Base-by-base conservation (phyloP, 164 flowering plant species). In the Akebia trifoliata region DNA sequence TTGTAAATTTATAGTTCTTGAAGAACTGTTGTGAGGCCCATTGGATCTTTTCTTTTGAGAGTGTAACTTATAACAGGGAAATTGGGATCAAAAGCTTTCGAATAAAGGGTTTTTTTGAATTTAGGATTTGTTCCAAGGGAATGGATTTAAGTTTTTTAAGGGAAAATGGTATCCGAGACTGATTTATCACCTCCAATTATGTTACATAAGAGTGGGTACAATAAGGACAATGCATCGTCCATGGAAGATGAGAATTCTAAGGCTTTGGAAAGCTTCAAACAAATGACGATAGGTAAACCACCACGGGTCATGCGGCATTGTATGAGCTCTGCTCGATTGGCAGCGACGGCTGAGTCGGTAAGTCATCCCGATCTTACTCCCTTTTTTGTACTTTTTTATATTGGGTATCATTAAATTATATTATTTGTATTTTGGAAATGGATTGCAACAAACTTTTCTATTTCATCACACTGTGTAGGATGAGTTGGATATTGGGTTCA, bases 271-370 rank as follows among this genome's bases (percentile, higher is more conserved):
- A 65, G 48, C 47, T 38, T 67, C 8, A 73, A 73, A 24, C 80
- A 77, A 29, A 14, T 50, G 17, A 69, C 18, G 11, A 40, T 56
- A 43, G 80, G 82, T 25, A 85, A 79, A 61, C 91, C 91, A 25
- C 87, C 87, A 0, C 60, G 81, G 48, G 66, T 37, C 17, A 66
- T 82, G 55, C 69, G 88, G 28, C 86, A 85, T 56, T 74, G 80
- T 28, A 44, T 63, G 54, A 85, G 87, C 69, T 69, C 78, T 38
- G 69, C 74, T 5, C 66, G 61, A 57, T 65, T 85, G 70, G 61
- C 60, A 28, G 44, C 62, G 8, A 32, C 53, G 0, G 18, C 62
- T 46, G 82, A 72, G 26, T 49, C 38, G 73, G 84, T 80, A 47
- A 67, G 79, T 59, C 15, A n/a, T 52, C 45, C 20, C 32, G 21